Base-by-base conservation (phyloP, 805 yeast genomes). In the Metschnikowia dekortorum region DNA sequence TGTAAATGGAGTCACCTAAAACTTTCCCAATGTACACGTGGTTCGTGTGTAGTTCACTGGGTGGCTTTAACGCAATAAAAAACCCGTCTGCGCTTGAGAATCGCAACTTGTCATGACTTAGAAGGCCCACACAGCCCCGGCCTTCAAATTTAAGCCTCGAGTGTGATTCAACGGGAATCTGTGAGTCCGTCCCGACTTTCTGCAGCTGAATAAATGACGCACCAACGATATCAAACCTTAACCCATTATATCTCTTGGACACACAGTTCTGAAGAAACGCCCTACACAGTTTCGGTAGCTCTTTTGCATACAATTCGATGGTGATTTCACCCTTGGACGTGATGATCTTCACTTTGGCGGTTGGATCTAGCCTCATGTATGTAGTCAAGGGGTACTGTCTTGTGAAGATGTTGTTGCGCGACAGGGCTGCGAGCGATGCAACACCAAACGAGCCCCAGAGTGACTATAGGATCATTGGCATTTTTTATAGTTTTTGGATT, bases 291-390 rank as follows among this genome's bases (percentile, higher is more conserved):
- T 55, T 53, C 0, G 90, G 89, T 3, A 78, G 64, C 61, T 87
- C 89, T 56, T 80, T 80, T 10, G 90, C 87, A 83, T 85, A 87
- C 6, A 86, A 62, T 50, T 82, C 90, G 1, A 85, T 63, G 28
- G 75, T 80, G 0, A 86, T 64, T 2, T 70, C 65, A 0, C 92
- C 92, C 49, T 80, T 81, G 2, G 78, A 68, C 0, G 92, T 85
- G 14, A 63, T 56, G 2, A 87, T 53, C 2, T 71, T 62, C n/a
- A 82, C 84, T 55, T 77, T 79, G 3, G 85, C 87, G 8, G 80
- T 74, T 1, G 87, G 79, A 42, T 73, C 70, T n/a, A 84, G 84
- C 51, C 35, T 42, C 50, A 40, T 46, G 31, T 22, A 34, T 36
- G 9, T 11, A 16, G n/a, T 26, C 32, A 9, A 13, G 32, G n/a